Conservation (phyloP, 2,329 filamentous ascomycete genomes). For the Orbilia oligospora region DNA sequence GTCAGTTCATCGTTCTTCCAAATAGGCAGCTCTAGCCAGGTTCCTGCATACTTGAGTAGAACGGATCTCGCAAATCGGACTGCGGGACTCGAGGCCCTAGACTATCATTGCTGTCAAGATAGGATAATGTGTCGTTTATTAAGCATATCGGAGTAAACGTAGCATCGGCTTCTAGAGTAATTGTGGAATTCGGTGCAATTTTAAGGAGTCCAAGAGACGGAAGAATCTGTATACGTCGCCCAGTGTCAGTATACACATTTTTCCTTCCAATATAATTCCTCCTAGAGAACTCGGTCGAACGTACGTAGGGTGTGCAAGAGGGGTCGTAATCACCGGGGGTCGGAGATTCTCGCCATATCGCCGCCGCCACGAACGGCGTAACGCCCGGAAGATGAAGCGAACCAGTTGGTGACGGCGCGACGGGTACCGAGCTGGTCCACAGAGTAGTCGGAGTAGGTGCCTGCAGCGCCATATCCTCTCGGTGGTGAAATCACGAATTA, state of each 20-base stretch:
- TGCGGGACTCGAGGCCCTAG: conserved; percentile 68
- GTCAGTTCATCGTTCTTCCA: conserved; percentile 21
- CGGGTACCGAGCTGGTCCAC: conserved; percentile 28
- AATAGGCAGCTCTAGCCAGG: conserved; percentile 11
- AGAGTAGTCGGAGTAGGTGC: conserved; percentile 41
- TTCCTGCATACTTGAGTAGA: conserved; percentile 79
- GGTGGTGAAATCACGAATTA: conserved; percentile 47
- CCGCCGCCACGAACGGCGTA: conserved; percentile 43
- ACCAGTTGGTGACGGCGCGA: conserved; percentile 16
- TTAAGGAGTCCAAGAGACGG: conserved; percentile 70
- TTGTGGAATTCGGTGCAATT: conserved; percentile 71
- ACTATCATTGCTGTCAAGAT: conserved; percentile 67
- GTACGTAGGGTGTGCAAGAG: conserved; percentile 62
- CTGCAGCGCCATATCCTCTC: conserved; percentile 52
- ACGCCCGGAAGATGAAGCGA: conserved; percentile 4
- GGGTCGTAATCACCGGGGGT: conserved; percentile 39
- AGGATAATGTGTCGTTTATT: conserved; percentile 67
- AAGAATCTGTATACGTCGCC: conserved; percentile 64
- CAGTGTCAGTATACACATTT: conserved; percentile 67
- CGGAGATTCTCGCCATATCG: conserved; percentile 57
- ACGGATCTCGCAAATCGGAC: conserved; percentile 83
- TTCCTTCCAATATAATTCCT: conserved; percentile 7
- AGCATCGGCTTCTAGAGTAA: conserved; percentile 74
- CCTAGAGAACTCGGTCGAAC: conserved; percentile 10
- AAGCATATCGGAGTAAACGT: conserved; percentile 75